Base-by-base conservation (phyloP, 805 yeast genomes). In the Saturnispora silvae region DNA sequence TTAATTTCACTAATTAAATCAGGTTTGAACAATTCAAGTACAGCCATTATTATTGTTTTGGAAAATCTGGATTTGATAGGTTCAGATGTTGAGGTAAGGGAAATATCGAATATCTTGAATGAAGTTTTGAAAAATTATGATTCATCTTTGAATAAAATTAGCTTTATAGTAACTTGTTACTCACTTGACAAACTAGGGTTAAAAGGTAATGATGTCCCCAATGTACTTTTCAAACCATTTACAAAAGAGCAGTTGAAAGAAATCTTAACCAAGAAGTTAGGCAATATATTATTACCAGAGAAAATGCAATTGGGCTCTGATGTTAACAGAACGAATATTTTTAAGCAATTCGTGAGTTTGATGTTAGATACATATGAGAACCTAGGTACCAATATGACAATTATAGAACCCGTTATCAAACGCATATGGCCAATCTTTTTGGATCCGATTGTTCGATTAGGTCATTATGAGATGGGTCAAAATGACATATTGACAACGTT, bases 341-440 rank as follows among this genome's bases (percentile, higher is more conserved):
- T 50, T 8, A 50, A 46, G 15, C 43, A 42, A 28, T 72, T 60
- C 40, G 53, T 66, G 15, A 63, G 62, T 28, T 49, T 70, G 20
- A 56, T 71, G 15, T 59, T 69, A 14, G 73, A 70, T 41, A 56
- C 70, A 23, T 68, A 58, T 40, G 59, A 64, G 5, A 68, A 63
- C 44, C 54, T 71, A 15, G 76, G 77, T 0, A 46, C 67, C 0
- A 65, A 67, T 43, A 45, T 72, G 33, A 52, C 52, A 20, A 42
- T 67, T 14, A 46, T 68, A 3, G 32, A 54, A 8, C 56, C 57
- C 3, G 52, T 51, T 1, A 35, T 58, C 26, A 46, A 40, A 2
- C 47, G 51, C 26, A 32, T 55, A 8, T 58, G 61, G 61, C 59
- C 57, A 1, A 15, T 48, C 1, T 58, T 58, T 34, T 45, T 44